Percentiles rank a stretch among this genome's conserved stretches.
Evolutionary conservation across 164 flowering plant genomes (phyloP).

Genomic region (Dillenia suffruticosa): DNA sequence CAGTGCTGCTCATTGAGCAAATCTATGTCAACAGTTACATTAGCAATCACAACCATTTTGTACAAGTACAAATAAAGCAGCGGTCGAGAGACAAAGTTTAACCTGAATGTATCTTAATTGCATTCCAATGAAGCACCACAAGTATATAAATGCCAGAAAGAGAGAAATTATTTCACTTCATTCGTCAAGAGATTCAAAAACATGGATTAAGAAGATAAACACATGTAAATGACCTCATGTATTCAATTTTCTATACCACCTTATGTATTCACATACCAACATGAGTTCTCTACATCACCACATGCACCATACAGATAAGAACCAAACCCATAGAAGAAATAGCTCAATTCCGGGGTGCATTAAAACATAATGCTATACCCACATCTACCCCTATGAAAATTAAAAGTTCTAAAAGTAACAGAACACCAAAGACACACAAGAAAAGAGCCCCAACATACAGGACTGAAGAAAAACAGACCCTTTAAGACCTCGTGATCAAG

Average conservation of each 20-base stretch:
- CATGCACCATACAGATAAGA: slow-evolving; percentile 36
- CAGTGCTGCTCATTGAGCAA: too few species aligned
- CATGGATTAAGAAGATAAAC: background rate
- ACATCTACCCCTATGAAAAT: slow-evolving; percentile 27
- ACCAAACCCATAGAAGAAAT: slow-evolving; percentile 28
- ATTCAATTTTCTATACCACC: slow-evolving; percentile 38
- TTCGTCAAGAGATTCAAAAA: too few species aligned
- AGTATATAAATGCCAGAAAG: too few species aligned
- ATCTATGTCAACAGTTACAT: too few species aligned
- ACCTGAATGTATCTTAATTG: too few species aligned
- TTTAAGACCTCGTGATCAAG: slow-evolving; percentile 65
- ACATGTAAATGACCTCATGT: background rate
- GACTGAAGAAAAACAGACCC: slow-evolving; percentile 10
- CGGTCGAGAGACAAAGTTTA: too few species aligned
- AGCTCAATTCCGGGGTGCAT: slow-evolving; percentile 27
- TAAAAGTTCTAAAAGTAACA: slow-evolving; percentile 14
- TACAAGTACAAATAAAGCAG: too few species aligned
- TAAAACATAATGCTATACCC: slow-evolving; percentile 29
- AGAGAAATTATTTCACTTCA: too few species aligned
- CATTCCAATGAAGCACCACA: too few species aligned
- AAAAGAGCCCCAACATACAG: slow-evolving; percentile 23
- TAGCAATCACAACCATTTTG: too few species aligned
- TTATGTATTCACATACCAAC: slow-evolving; percentile 62
- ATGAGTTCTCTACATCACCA: slow-evolving; percentile 44
- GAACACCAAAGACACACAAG: slow-evolving; percentile 19